phyloP scores from a whole-genome alignment of 2,329 filamentous ascomycete genomes.

The Blastomyces gilchristii region DNA sequence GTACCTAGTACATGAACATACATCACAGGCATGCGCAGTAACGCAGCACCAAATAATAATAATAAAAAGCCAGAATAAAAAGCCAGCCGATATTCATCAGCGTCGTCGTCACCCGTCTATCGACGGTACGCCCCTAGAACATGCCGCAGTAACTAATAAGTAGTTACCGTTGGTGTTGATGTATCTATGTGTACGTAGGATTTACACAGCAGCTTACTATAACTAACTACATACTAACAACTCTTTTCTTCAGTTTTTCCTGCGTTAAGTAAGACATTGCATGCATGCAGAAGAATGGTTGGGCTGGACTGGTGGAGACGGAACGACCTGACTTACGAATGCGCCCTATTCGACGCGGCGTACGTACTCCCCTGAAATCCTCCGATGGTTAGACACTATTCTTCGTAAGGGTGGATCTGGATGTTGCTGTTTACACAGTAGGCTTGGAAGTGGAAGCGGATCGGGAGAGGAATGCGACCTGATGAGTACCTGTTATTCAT shows the following conservation, averaged over 20 bases:
- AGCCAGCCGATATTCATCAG: not conserved
- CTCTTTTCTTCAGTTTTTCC: no score
- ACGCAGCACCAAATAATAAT: no score
- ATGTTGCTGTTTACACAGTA: no score
- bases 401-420: not conserved
- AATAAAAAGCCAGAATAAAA: no score
- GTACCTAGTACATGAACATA: no score
- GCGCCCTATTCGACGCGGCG: not conserved
- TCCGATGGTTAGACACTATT: not conserved
- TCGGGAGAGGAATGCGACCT: not conserved
- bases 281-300: not conserved
- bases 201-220: no score
- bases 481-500: not conserved
- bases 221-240: no score
- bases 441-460: not conserved
- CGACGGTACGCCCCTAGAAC: not conserved
- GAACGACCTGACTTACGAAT: not conserved
- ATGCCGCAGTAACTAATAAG: not conserved
- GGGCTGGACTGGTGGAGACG: not conserved
- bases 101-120: not conserved
- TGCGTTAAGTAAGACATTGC: not conserved
- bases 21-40: no score
- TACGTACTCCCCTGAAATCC: not conserved
- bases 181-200: no score
- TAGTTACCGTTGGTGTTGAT: no score